Evolutionary conservation across 1,139 yeast genomes (phyloP), one percentile per base, ranked within the genome.

Genomic region (Hyphopichia burtonii): DNA sequence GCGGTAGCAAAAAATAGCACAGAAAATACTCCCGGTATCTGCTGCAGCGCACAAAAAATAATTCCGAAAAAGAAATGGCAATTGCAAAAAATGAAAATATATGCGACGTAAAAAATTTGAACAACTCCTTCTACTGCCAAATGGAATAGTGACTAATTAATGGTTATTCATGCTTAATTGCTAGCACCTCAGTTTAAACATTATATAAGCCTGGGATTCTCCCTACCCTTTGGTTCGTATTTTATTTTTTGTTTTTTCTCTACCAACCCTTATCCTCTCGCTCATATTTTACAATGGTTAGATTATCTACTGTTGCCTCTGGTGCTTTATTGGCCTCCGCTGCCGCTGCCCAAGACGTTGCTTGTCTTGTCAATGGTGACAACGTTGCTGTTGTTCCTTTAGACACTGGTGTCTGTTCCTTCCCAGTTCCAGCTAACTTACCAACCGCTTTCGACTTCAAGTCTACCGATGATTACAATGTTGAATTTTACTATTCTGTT

Each of bases 341-440:
- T 23, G 54, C 60, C 39, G 40, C 52, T 37, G 70, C 73, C 38
- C 40, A 49, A 41, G 58, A 66, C 41, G 76, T 71, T 41, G 70
- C 64, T 41, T 71, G 77, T 62, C 50, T 60, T 40, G 66, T 67
- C 40, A 54, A 63, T 47, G 74, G 73, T 47, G 56, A 40, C 36
- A 43, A 52, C 36, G 63, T 61, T 28, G 68, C 67, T 28, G 57
- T 58, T 36, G 76, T 70, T 40, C 75, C 69, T 59, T 63, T 63
- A 47, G 74, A 63, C 46, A 65, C 76, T 39, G 77, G 75, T 48
- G 47, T 44, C 14, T 71, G 77, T 61, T 65, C 69, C 42, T 70
- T 69, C 65, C 46, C 65, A 15, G 48, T 71, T 40, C 73, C 74
- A 48, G 42, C 51, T 3, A 7, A 41, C 23, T 60, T 54, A 44